A percentile compares a stretch with the other conserved stretches of the same genome.
Evolutionary conservation across 164 flowering plant species (phyloP).

Genomic region (Annona cherimola): DNA sequence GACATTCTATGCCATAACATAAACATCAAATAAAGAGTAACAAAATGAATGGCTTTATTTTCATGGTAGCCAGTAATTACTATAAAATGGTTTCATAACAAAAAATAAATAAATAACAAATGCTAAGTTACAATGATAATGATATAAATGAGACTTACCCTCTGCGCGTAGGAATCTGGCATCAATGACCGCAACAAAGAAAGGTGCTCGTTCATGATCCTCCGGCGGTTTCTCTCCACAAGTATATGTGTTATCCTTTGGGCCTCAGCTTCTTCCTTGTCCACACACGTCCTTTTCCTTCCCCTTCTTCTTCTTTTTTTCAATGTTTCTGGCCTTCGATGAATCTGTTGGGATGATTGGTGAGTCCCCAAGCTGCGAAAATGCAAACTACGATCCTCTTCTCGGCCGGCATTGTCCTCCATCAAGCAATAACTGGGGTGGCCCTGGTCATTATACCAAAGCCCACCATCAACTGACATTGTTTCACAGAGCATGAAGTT

Average conservation of each 20-base stretch:
- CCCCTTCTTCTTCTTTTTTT: conserved; percentile 54
- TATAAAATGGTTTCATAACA: too few relatives aligned
- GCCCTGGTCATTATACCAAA: conserved; percentile 3
- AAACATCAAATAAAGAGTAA: too few relatives aligned
- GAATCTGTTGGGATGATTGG: neutral
- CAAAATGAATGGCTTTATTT: too few relatives aligned
- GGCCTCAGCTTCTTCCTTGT: conserved; percentile 75
- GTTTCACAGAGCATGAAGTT: conserved; percentile 55
- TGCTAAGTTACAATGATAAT: too few relatives aligned
- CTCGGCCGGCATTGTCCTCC: conserved; percentile 1
- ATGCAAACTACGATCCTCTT: neutral
- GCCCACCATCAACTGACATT: conserved; percentile 30
- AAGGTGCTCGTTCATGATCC: conserved; percentile 85
- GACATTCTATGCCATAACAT: too few relatives aligned
- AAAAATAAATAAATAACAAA: too few relatives aligned
- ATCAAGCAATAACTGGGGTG: neutral
- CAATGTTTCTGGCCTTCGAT: conserved; percentile 17
- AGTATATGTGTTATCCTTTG: conserved; percentile 94
- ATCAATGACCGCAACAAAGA: conserved; percentile 71
- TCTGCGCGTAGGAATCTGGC: conserved; percentile 75
- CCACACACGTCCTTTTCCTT: conserved; percentile 56
- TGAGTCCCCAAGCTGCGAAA: neutral
- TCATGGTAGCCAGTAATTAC: too few relatives aligned
- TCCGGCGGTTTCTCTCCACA: conserved; percentile 84
- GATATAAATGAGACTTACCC: conserved; percentile 33